Evolutionary conservation across 169 alveolate genomes (phyloP).

Genomic region (Perkinsus olseni): DNA sequence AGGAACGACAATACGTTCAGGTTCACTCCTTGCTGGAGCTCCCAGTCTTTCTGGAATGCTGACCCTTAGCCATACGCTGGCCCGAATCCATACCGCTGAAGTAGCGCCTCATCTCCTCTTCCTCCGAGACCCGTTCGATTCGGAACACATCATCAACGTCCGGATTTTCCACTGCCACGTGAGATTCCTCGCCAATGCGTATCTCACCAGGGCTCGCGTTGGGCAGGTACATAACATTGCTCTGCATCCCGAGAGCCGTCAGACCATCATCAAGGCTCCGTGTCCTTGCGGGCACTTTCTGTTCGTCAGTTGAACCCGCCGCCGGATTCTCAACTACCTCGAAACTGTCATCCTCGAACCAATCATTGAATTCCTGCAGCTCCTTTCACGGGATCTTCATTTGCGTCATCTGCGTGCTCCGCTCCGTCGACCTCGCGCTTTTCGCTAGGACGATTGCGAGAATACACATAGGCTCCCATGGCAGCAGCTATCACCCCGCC

Average conservation of each 20-base stretch:
- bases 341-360: background rate
- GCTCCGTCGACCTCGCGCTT: background rate
- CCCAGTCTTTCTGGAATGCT: background rate
- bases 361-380: background rate
- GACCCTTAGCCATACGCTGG: background rate
- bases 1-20: background rate
- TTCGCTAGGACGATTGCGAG: background rate
- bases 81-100: background rate
- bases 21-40: background rate
- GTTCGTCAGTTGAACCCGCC: background rate
- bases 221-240: background rate
- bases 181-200: background rate
- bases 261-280: background rate
- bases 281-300: background rate
- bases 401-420: background rate
- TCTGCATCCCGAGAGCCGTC: background rate
- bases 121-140: background rate
- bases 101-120: background rate
- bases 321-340: background rate
- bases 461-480: background rate
- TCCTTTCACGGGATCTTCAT: background rate
- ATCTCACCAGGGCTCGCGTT: background rate
- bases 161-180: background rate
- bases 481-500: background rate
- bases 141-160: background rate